phyloP scores from a whole-genome alignment of 31 red algal genomes.

The Asparagopsis taxiformis region DNA sequence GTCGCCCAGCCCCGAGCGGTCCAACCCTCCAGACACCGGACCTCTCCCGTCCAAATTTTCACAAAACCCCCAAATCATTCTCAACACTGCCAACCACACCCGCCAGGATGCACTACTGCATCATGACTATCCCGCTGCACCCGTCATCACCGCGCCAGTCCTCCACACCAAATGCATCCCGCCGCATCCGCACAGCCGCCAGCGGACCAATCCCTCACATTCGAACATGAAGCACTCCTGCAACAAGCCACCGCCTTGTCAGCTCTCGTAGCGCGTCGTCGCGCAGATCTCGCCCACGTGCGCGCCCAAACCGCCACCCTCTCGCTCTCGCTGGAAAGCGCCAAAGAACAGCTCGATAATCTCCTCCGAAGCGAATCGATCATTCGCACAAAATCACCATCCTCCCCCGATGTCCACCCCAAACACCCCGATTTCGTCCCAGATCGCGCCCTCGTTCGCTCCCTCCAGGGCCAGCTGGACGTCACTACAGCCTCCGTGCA shows the following conservation, averaged over 20 bases:
- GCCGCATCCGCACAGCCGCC: background rate
- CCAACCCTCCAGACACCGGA: no score
- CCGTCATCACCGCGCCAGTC: no score
- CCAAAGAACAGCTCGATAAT: constrained; percentile 38
- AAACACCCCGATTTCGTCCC: constrained; percentile 17
- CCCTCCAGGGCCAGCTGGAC: constrained; percentile 36
- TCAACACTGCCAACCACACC: no score
- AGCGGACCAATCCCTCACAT: background rate
- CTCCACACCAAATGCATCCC: no score
- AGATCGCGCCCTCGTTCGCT: constrained; percentile 29
- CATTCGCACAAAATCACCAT: constrained; percentile 29
- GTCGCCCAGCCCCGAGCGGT: no score
- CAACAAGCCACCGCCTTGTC: constrained; percentile 27
- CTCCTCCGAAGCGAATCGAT: constrained; percentile 32
- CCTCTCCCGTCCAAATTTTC: no score
- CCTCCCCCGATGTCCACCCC: background rate
- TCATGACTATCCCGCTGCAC: no score
- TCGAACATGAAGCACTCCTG: constrained; percentile 13
- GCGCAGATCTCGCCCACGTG: constrained; percentile 37
- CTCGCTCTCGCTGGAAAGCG: constrained; percentile 31
- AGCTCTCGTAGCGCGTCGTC: constrained; percentile 12
- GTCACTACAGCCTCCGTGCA: constrained; percentile 23
- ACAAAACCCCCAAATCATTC: no score
- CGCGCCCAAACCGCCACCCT: constrained; percentile 42
- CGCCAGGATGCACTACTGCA: no score